These are phyloP conservation scores for Ustilago loliicola DNA, from an alignment of 1,284 basidiomycete species.

Conservation along the genomic window DNA sequence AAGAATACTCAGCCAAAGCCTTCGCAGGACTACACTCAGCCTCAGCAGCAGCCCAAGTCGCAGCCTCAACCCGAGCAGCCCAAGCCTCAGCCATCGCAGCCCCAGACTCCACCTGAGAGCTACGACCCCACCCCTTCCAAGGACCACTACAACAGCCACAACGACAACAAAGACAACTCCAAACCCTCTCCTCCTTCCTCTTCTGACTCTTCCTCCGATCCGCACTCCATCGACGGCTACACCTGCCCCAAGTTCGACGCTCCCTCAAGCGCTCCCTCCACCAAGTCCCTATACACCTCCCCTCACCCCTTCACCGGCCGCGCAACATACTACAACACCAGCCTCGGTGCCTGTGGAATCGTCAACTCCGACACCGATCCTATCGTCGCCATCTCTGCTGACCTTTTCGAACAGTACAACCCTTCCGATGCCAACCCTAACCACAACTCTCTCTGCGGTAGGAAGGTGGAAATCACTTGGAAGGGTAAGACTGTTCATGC, in stretches of 20 bases:
- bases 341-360: slow-evolving; percentile 49
- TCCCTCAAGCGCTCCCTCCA: slow-evolving; percentile 16
- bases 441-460: slow-evolving; percentile 73
- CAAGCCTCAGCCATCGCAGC: slow-evolving; percentile 5
- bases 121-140: slow-evolving; percentile 1
- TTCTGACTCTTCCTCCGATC: background rate
- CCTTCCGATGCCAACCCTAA: slow-evolving; percentile 36
- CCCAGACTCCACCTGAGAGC: slow-evolving; percentile 5
- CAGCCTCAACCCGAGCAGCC: slow-evolving; percentile 10
- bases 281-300: slow-evolving; percentile 17
- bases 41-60: slow-evolving; percentile 2
- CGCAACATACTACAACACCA: slow-evolving; percentile 49
- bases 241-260: slow-evolving; percentile 24
- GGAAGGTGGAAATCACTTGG: slow-evolving; percentile 76
- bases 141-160: background rate
- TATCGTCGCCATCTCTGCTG: slow-evolving; percentile 54
- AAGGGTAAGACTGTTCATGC: slow-evolving; percentile 74
- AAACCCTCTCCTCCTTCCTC: background rate
- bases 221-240: slow-evolving; percentile 44
- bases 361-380: slow-evolving; percentile 31
- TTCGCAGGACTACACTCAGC: slow-evolving; percentile 14
- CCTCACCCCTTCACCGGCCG: slow-evolving; percentile 27
- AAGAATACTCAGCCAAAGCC: slow-evolving; percentile 6
- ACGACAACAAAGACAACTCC: background rate
- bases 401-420: slow-evolving; percentile 55